These are phyloP conservation scores for Flaveria floridana DNA, from an alignment of 140 eudicot species.

Conservation along the genomic window DNA sequence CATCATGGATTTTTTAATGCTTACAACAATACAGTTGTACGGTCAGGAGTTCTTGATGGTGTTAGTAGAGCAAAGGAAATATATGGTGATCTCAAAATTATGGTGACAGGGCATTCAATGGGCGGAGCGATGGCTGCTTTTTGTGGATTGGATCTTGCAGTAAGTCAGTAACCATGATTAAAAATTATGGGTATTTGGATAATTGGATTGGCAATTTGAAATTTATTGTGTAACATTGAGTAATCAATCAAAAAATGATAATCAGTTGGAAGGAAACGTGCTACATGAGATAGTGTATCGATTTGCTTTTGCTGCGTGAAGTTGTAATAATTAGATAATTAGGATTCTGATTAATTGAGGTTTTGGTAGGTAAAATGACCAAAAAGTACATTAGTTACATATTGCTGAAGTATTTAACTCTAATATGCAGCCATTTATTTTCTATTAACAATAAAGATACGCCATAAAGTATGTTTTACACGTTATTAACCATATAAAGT, in stretches of 20 bases:
- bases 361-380: neutral
- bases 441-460: neutral
- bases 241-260: neutral
- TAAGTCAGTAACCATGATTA: constrained; percentile 52
- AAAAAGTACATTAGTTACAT: neutral
- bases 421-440: neutral
- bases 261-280: neutral
- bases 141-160: constrained; percentile 90
- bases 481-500: neutral
- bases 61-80: constrained; percentile 54
- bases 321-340: neutral
- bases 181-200: neutral
- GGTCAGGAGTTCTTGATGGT: constrained; percentile 69
- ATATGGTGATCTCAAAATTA: constrained; percentile 66
- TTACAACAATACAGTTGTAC: constrained; percentile 76
- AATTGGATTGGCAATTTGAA: neutral
- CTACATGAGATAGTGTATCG: neutral
- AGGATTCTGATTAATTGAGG: neutral
- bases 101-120: constrained; percentile 96
- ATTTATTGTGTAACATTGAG: neutral
- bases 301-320: neutral
- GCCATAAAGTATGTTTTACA: neutral
- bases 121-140: constrained; percentile 99
- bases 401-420: neutral
- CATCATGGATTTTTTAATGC: constrained; percentile 96